Base-by-base conservation (phyloP, 805 yeast genomes). In the Teunomyces lycoperdinae region DNA sequence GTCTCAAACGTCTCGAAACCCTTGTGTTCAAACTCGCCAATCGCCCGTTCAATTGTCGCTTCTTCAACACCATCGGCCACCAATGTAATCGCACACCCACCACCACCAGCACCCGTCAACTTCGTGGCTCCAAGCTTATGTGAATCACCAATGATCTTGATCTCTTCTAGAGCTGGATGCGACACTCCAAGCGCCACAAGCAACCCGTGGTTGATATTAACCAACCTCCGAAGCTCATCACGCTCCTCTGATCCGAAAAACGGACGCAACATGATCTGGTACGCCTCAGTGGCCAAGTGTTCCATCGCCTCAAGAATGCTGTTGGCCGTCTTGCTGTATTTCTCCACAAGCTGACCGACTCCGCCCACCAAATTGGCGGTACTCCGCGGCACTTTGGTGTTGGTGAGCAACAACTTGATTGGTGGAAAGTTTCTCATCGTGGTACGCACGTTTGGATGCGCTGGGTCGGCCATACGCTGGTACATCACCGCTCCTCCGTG, bases 31-130 rank as follows among this genome's bases (percentile, higher is more conserved):
- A 79, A 75, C 48, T 66, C 68, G 1, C 46, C 35, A 4, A 65
- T 62, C 17, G 76, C 74, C 3, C 67, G 61, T 9, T 70, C 63
- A 6, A 79, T 62, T 3, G 61, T 65, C 1, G 55, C 62, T 14
- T 64, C 72, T 0, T 57, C 56, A 1, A 64, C 67, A 2, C 70
- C 73, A 35, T 78, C 81, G 42, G 79, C 71, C 11, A 91, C 73
- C 33, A 94, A 68, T 0, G 98, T 94, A 47, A 94, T 85, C 9
- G 98, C 96, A 73, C 99, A 94, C 2, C 99, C 99, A 44, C 99
- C 99, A 16, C 99, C 99, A 31, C 99, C 99, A 0, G 99, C 99
- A 36, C 99, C 99, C 0, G 99, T 94, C 46, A 94, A 77, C 64
- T 94, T 94, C 0, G 99, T 92, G 49, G 86, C 83, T 6, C 99